phyloP scores from a whole-genome alignment of 257 asterid genomes.

The Fraxinus americana region DNA sequence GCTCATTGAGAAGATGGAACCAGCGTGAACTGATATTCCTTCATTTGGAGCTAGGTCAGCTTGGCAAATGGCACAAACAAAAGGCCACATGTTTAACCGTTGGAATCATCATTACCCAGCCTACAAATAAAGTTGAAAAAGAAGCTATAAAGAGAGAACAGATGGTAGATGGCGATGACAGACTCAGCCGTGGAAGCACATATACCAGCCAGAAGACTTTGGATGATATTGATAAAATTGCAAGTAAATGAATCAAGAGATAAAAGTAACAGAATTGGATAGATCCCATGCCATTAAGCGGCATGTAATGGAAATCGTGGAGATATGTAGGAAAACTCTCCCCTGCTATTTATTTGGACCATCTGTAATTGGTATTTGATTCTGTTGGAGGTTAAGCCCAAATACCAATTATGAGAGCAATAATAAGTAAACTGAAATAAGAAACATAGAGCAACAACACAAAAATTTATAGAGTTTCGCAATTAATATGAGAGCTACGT shows the following conservation, averaged over 20 bases:
- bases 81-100: constrained; percentile 46
- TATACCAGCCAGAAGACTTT: not conserved
- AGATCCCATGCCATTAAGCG: not conserved
- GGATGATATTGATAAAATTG: not conserved
- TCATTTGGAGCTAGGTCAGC: constrained; percentile 63
- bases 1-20: constrained; percentile 68
- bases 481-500: not conserved
- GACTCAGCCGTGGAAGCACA: not conserved
- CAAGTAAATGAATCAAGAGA: not conserved
- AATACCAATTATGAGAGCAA: not conserved
- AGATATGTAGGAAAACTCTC: not conserved
- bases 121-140: constrained; percentile 35
- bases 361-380: too few relatives aligned
- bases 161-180: not conserved
- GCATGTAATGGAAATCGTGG: not conserved
- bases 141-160: not conserved
- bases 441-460: not conserved
- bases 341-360: not conserved
- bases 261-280: not conserved
- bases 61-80: constrained; percentile 71
- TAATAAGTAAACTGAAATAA: not conserved
- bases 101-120: constrained; percentile 59
- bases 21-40: constrained; percentile 85
- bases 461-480: too few relatives aligned
- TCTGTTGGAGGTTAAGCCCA: not conserved